Evolutionary conservation across 108 stramenopile species (phyloP), one percentile per base, ranked within the genome.

Genomic region (Cyclotella baltica): DNA sequence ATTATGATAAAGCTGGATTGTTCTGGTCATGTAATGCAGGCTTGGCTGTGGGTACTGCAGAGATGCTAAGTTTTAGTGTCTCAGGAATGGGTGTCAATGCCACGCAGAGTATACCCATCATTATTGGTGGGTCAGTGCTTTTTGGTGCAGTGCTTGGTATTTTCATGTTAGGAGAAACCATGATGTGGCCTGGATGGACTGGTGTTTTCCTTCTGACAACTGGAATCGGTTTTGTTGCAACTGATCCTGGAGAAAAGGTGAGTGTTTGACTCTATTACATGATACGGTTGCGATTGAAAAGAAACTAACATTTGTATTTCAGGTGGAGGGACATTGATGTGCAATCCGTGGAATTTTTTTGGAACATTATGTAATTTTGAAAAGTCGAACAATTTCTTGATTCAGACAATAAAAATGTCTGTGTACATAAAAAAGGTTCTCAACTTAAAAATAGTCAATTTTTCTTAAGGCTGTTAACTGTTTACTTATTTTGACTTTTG

Each of bases 51-150:
- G 89, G 91, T 13, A 27, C 65, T 25, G 91, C 91, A 23, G 91
- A 92, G 55, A 92, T 92, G 43, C 62, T 92, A 16, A 81, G 78
- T 34, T 92, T 92, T 37, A 63, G 79, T 64, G 89, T 92, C 4
- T 62, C 33, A 18, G 82, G 88, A 36, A 67, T 89, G 81, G 91
- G 91, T n/a, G 91, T 92, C 16, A 89, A 72, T 20, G 91, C 91
- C n/a, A 81, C 77, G 38, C 86, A 92, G 75, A 64, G 77, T 18
- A 89, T 92, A 67, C 91, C 91, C 1, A 80, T 87, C 29, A 84
- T 89, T 51, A 92, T 92, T 67, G 91, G 91, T 28, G 91, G 91
- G 0, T 78, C 76, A 0, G 91, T 92, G 52, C 52, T 92, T 68
- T 89, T 92, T 73, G 91, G 91, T 13, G 73, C 82, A 20, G 63